Evolutionary conservation across 108 stramenopile genomes (phyloP).

Genomic region (Cyclostephanos invisitatus): DNA sequence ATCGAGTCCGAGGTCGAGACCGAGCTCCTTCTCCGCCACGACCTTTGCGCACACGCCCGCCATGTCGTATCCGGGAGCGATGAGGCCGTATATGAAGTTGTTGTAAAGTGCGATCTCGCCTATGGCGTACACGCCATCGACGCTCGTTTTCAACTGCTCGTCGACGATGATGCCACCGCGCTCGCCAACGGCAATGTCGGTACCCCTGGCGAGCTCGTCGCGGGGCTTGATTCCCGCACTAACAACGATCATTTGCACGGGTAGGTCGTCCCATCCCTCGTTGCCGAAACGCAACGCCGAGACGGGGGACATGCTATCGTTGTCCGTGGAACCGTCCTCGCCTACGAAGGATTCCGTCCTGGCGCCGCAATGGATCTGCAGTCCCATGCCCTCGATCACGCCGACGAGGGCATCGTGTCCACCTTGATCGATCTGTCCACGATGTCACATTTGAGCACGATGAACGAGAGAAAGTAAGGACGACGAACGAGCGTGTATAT

Average conservation of each 20-base stretch:
- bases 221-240: slow-evolving; percentile 92
- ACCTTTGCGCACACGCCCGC: slow-evolving; percentile 87
- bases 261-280: slow-evolving; percentile 88
- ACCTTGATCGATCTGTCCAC: slow-evolving; percentile 83
- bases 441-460: too few relatives aligned
- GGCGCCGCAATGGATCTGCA: slow-evolving; percentile 90
- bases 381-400: slow-evolving; percentile 91
- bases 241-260: slow-evolving; percentile 92
- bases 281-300: slow-evolving; percentile 77
- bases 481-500: too few relatives aligned
- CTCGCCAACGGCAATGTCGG: slow-evolving; percentile 79
- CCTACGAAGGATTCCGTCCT: slow-evolving; percentile 89
- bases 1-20: slow-evolving; percentile 46
- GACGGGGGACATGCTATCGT: slow-evolving; percentile 67
- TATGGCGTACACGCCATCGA: slow-evolving; percentile 85
- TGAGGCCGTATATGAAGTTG: slow-evolving; percentile 93
- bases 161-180: slow-evolving; percentile 92
- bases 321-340: slow-evolving; percentile 78
- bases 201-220: slow-evolving; percentile 82
- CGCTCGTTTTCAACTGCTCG: slow-evolving; percentile 77
- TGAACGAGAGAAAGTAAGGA: too few relatives aligned
- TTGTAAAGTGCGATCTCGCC: slow-evolving; percentile 92
- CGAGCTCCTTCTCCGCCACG: slow-evolving; percentile 64
- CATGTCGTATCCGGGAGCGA: slow-evolving; percentile 92
- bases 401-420: slow-evolving; percentile 90